A percentile compares a stretch with the other conserved stretches of the same genome.
These are phyloP conservation scores for Astrothelium macrocarpum DNA, from an alignment of 495 filamentous ascomycete genomes.

Conservation along the genomic window DNA sequence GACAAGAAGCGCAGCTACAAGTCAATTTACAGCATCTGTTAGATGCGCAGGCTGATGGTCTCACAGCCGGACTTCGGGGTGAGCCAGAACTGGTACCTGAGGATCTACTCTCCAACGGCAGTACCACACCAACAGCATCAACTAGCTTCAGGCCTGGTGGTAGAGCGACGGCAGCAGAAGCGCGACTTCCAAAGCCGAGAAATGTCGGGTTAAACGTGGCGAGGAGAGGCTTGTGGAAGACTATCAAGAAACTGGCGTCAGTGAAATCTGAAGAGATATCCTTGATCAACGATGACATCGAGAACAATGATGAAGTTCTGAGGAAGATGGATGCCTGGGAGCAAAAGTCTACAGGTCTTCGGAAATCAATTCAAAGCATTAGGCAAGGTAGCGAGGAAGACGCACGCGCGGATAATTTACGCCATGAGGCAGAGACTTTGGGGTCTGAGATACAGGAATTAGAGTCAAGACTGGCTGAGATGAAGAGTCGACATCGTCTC, in stretches of 20 bases:
- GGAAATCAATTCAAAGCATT: conserved; percentile 41
- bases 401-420: conserved; percentile 23
- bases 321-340: conserved; percentile 52
- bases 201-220: conserved; percentile 57
- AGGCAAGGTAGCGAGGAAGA: conserved; percentile 36
- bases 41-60: conserved; percentile 73
- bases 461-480: conserved; percentile 55
- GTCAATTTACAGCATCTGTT: conserved; percentile 68
- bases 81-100: conserved; percentile 21
- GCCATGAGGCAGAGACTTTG: conserved; percentile 30
- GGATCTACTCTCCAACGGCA: conserved; percentile 39
- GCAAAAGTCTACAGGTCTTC: conserved; percentile 39
- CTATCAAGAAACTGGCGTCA: conserved; percentile 61
- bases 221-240: conserved; percentile 56
- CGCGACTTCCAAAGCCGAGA: conserved; percentile 46
- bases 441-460: conserved; percentile 40
- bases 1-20: conserved; percentile 55
- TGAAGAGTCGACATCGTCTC: conserved; percentile 54
- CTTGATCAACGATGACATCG: conserved; percentile 47
- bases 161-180: conserved; percentile 8
- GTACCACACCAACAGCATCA: conserved; percentile 39
- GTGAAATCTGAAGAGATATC: conserved; percentile 64
- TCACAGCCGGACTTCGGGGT: conserved; percentile 45
- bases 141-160: conserved; percentile 23
- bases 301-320: conserved; percentile 49